Conservation (phyloP, 2,329 filamentous ascomycete species). For the Cladobotryum mycophilum region DNA sequence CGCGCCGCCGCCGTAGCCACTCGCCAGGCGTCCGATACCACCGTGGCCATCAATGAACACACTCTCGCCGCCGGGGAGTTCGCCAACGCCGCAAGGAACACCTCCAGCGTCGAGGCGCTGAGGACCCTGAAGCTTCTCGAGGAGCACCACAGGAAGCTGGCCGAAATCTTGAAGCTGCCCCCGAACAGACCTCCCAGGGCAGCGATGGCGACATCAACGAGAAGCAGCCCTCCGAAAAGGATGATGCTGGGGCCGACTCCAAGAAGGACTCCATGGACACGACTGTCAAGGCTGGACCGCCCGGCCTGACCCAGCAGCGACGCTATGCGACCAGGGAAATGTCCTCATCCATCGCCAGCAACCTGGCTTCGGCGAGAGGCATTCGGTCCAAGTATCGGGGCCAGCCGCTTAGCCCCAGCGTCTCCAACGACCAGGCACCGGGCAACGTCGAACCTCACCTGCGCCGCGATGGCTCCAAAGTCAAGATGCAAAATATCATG, state of each 20-base stretch:
- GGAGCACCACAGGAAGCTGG: conserved; percentile 77
- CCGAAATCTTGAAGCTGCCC: conserved; percentile 72
- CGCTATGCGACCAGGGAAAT: conserved; percentile 59
- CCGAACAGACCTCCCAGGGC: conserved; percentile 34
- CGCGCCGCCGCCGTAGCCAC: conserved; percentile 77
- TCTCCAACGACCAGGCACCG: conserved; percentile 67
- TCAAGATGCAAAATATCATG: conserved; percentile 52
- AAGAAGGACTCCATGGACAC: conserved; percentile 21
- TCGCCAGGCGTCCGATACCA: conserved; percentile 66
- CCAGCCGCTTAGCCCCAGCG: conserved; percentile 63
- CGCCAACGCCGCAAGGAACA: conserved; percentile 69
- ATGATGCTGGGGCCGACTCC: conserved; percentile 20
- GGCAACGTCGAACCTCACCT: conserved; percentile 59
- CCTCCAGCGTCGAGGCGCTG: conserved; percentile 64
- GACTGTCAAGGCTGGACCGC: conserved; percentile 22
- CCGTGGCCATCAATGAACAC: conserved; percentile 81
- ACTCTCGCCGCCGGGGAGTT: conserved; percentile 84
- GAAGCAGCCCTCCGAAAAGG: conserved; percentile 20
- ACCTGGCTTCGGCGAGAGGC: conserved; percentile 77
- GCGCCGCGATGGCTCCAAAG: conserved; percentile 42
- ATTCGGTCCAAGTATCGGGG: conserved; percentile 61
- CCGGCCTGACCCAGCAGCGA: conserved; percentile 34
- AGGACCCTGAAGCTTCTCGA: conserved; percentile 81
- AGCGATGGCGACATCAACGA: conserved; percentile 20
- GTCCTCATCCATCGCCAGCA: conserved; percentile 80